Conservation (phyloP, 108 stramenopile species). For the Epipyxis sp. region DNA sequence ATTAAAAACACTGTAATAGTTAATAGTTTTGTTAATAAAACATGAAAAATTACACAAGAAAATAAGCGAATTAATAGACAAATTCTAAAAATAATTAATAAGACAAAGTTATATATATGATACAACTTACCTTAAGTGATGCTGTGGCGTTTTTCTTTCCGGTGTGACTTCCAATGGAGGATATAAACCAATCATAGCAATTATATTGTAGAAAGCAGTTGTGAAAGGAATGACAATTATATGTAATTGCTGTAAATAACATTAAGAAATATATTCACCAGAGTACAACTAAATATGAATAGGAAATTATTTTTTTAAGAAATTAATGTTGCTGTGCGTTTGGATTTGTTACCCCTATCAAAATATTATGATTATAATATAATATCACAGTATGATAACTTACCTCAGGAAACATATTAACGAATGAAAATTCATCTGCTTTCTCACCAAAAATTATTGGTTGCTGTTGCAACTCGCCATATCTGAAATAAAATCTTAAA, state of each 20-base stretch:
- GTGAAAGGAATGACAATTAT: background rate
- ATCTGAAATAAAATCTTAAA: slow-evolving; percentile 7
- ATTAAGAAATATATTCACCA: no score
- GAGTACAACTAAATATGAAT: no score
- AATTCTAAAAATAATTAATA: no score
- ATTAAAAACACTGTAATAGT: no score
- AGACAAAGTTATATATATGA: no score
- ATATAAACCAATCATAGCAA: background rate
- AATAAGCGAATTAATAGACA: background rate
- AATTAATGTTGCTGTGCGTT: no score
- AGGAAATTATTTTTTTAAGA: no score
- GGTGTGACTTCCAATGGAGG: slow-evolving; percentile 14
- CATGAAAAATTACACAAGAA: background rate
- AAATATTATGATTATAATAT: no score
- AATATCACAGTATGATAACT: no score
- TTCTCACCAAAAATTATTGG: background rate
- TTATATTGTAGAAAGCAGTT: slow-evolving; percentile 22
- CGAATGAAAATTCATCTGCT: slow-evolving; percentile 1
- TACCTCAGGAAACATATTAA: slow-evolving; percentile 9
- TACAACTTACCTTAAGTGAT: background rate
- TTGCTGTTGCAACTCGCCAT: background rate
- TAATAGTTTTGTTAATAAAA: no score
- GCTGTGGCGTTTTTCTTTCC: background rate
- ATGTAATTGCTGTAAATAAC: background rate
- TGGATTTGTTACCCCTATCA: no score